Evolutionary conservation across 257 asterid species (phyloP), one percentile per base, ranked within the genome.

Genomic region (Solanum habrochaites): DNA sequence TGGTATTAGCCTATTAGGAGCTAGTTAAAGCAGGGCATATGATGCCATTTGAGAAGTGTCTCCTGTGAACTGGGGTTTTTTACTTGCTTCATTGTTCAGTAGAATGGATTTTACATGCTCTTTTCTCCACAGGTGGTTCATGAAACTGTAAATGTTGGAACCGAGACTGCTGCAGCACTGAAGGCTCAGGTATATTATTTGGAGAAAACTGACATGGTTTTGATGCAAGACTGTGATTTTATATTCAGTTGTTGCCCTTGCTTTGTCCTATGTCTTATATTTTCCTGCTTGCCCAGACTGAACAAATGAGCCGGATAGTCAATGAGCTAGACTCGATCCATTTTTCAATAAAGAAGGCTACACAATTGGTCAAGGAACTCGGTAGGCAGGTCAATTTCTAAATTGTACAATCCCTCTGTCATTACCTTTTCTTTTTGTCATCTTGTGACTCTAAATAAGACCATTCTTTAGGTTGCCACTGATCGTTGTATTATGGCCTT

Each of bases 361-460:
- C 99, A 14, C 92, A 97, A 89, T 90, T 97, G 92, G 99, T 97
- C 91, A 97, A 91, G 98, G 99, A 97, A 92, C 91, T 97, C 87
- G 99, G 99, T 92, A 96, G 99, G 95, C 99, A 97, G 99, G 99
- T 97, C 91, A 91, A 91, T 91, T 86, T 89, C 96, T 88, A 90
- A 87, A 87, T 90, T 67, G 82, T 87, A 10, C 66, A 91, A 90
- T 88, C 89, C 80, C 84, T 86, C 89, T 88, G 47, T 70, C 81
- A 27, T 87, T 64, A 81, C 64, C 39, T 86, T 39, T 85, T 85
- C 82, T 86, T 80, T 23, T 86, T 86, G 70, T 69, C 82, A 32
- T 90, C 78, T 40, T 82, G 87, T 9, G 31, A 43, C 82, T 86
- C 92, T 90, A 72, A 89, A 84, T 82, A 88, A 86, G 87, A 47